These are phyloP conservation scores for Botryotinia convoluta DNA, from an alignment of 2,329 filamentous ascomycete species.

Conservation along the genomic window DNA sequence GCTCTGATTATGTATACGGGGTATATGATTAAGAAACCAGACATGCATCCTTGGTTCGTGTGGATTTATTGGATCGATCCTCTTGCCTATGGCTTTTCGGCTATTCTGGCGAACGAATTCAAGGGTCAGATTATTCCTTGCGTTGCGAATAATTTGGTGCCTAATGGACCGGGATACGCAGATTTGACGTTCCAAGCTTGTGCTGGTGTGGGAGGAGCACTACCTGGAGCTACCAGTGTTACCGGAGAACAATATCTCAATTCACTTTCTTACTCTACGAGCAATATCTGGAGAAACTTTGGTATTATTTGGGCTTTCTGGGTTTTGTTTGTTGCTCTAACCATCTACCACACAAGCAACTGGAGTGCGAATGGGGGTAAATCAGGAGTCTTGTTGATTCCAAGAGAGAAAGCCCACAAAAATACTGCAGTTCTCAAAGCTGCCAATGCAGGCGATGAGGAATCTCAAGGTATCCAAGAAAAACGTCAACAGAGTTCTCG, in stretches of 20 bases:
- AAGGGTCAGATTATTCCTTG: slow-evolving; percentile 54
- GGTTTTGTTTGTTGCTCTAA: slow-evolving; percentile 56
- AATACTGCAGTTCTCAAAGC: slow-evolving; percentile 33
- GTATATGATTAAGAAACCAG: slow-evolving; percentile 59
- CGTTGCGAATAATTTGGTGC: slow-evolving; percentile 49
- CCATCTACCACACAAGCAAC: slow-evolving; percentile 53
- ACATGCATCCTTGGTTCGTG: slow-evolving; percentile 62
- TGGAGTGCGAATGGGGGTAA: slow-evolving; percentile 55
- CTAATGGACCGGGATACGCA: slow-evolving; percentile 49
- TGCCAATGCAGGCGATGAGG: slow-evolving; percentile 46
- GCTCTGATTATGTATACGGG: slow-evolving; percentile 60
- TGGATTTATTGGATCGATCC: slow-evolving; percentile 67
- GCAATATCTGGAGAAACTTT: slow-evolving; percentile 58
- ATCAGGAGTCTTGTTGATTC: slow-evolving; percentile 57
- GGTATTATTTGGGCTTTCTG: slow-evolving; percentile 63
- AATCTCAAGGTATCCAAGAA: slow-evolving; percentile 39
- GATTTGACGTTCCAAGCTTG: slow-evolving; percentile 49
- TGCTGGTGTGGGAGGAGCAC: slow-evolving; percentile 56
- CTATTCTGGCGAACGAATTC: slow-evolving; percentile 69
- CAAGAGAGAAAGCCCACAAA: slow-evolving; percentile 55
- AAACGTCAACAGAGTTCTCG: slow-evolving; percentile 20
- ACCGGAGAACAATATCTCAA: slow-evolving; percentile 57
- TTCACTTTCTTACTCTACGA: slow-evolving; percentile 52
- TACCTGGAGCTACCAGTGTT: slow-evolving; percentile 48
- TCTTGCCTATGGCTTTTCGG: slow-evolving; percentile 67